Percentiles rank a stretch among this genome's conserved stretches.
phyloP scores from a whole-genome alignment of 495 filamentous ascomycete species.

The Xylaria palmicola region DNA sequence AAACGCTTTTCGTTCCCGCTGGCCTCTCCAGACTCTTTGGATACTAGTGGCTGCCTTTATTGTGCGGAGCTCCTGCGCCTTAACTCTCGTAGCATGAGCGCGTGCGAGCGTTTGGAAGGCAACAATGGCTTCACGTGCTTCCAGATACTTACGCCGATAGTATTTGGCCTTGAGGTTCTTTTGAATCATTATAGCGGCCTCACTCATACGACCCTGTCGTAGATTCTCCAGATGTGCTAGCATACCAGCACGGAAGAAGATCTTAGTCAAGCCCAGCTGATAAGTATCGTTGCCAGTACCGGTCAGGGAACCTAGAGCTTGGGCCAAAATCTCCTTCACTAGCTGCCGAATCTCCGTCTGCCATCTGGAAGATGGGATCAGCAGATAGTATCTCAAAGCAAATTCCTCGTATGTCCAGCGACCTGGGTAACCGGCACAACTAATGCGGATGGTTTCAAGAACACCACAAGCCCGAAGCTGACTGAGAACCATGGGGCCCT shows the following conservation, averaged over 20 bases:
- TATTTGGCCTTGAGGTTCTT: constrained; percentile 97
- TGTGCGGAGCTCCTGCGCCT: constrained; percentile 76
- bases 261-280: constrained; percentile 94
- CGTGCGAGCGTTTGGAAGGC: constrained; percentile 72
- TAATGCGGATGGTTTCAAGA: constrained; percentile 95
- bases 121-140: constrained; percentile 78
- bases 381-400: constrained; percentile 96
- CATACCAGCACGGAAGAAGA: constrained; percentile 99
- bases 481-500: constrained; percentile 97
- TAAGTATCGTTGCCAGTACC: constrained; percentile 89
- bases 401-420: constrained; percentile 99
- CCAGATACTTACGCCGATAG: constrained; percentile 87
- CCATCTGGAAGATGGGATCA: constrained; percentile 88
- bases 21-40: constrained; percentile 90
- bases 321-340: constrained; percentile 86
- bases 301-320: constrained; percentile 76
- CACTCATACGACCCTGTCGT: constrained; percentile 82
- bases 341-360: constrained; percentile 91
- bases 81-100: constrained; percentile 71
- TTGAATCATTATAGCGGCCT: constrained; percentile 97
- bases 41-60: constrained; percentile 89
- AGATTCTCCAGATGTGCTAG: constrained; percentile 95
- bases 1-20: constrained; percentile 79
- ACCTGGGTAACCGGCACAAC: constrained; percentile 95
- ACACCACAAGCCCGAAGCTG: constrained; percentile 98